Percentiles rank a stretch among this genome's conserved stretches.
Conservation (phyloP, 331 rosid genomes). For the Malus hybrid region DNA sequence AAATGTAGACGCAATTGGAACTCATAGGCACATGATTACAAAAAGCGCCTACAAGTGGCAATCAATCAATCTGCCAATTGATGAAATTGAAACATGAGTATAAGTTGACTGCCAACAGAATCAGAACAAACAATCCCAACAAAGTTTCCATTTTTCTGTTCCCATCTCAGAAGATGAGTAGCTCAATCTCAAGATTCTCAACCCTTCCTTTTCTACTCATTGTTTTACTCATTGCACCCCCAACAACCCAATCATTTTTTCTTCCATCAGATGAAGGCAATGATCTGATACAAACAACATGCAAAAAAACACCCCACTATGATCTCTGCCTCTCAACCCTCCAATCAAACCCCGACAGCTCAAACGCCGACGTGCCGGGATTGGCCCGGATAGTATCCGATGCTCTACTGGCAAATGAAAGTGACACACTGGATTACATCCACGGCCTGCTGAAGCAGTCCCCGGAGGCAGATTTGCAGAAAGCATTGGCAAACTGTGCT, state of each 20-base stretch:
- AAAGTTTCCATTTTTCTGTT: neutral
- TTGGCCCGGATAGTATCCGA: conserved; percentile 39
- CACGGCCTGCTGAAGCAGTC: conserved; percentile 36
- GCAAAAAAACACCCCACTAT: conserved; percentile 48
- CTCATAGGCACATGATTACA: conserved; percentile 6
- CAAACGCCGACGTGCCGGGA: conserved; percentile 41
- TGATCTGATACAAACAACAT: conserved; percentile 37
- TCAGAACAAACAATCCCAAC: neutral
- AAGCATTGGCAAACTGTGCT: conserved; percentile 60
- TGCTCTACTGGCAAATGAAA: conserved; percentile 27
- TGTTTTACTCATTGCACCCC: conserved; percentile 10
- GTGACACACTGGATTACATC: conserved; percentile 39
- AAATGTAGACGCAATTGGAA: conserved; percentile 4
- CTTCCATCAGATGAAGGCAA: neutral
- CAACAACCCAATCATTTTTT: conserved; percentile 19
- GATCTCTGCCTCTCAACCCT: conserved; percentile 49
- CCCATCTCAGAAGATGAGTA: conserved; percentile 18
- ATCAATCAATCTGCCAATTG: neutral
- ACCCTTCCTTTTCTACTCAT: conserved; percentile 13
- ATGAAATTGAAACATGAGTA: neutral
- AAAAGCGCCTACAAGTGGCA: neutral
- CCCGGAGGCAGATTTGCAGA: conserved; percentile 41
- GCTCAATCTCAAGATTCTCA: neutral
- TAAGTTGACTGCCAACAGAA: neutral
- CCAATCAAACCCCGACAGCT: conserved; percentile 40